Evolutionary conservation across 2,329 filamentous ascomycete genomes (phyloP).

Genomic region (Raffaelea ambrosiae): DNA sequence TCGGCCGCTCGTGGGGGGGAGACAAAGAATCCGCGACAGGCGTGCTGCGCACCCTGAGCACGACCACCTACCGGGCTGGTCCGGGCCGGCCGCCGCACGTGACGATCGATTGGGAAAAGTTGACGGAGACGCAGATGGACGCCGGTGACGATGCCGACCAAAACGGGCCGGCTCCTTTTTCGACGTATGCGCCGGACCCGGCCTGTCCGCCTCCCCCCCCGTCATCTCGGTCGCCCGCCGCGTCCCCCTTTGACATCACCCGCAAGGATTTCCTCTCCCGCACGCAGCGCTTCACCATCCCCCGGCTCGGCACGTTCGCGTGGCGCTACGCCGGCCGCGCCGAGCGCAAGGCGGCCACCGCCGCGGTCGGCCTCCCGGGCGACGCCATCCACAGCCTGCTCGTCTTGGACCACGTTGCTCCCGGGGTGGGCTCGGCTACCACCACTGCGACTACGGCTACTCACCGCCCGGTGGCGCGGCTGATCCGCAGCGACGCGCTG

Average conservation of each 20-base stretch:
- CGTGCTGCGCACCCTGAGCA: constrained; percentile 28
- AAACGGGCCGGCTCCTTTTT: no score
- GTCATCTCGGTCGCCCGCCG: no score
- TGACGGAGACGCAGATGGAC: no score
- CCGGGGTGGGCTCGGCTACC: constrained; percentile 7
- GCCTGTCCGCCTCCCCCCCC: no score
- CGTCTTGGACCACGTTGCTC: constrained; percentile 39
- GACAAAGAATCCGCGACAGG: constrained; percentile 6
- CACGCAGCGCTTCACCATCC: constrained; percentile 33
- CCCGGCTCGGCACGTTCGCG: constrained; percentile 38
- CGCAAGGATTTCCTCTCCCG: constrained; percentile 36
- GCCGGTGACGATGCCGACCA: no score
- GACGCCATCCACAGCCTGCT: constrained; percentile 32
- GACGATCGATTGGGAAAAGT: constrained; percentile 15
- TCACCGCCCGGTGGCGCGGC: constrained; percentile 25
- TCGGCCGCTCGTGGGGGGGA: not conserved
- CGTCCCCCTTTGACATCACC: constrained; percentile 16
- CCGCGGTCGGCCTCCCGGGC: constrained; percentile 13
- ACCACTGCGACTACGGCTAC: not conserved
- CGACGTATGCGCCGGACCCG: no score
- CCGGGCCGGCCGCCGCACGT: constrained; percentile 43
- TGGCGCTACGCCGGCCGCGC: constrained; percentile 45
- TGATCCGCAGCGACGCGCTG: constrained; percentile 31
- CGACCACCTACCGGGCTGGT: constrained; percentile 49
- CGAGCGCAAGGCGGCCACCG: constrained; percentile 24